phyloP scores from a whole-genome alignment of 176 grass and related monocot species.

The Pharus latifolius region DNA sequence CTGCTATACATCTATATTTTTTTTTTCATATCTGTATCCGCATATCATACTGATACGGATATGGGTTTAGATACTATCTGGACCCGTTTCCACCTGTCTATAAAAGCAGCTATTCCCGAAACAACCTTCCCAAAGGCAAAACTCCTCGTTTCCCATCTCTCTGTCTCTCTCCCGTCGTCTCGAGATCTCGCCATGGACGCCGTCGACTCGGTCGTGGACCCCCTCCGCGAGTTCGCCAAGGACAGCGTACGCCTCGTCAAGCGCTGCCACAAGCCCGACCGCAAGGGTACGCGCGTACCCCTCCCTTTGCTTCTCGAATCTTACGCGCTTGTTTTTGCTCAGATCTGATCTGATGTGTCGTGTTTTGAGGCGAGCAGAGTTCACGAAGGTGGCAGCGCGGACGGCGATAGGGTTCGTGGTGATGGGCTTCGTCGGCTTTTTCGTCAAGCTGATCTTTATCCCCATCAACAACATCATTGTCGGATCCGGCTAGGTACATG shows the following conservation, averaged over 20 bases:
- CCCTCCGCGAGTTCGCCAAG: slow-evolving; percentile 82
- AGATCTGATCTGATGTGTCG: slow-evolving; percentile 17
- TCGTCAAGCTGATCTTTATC: slow-evolving; percentile 81
- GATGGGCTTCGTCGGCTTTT: slow-evolving; percentile 84
- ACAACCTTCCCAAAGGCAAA: slow-evolving; percentile 1
- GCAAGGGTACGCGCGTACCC: slow-evolving; percentile 37
- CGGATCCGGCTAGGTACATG: slow-evolving; percentile 64
- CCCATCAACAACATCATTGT: slow-evolving; percentile 92
- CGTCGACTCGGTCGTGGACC: slow-evolving; percentile 83
- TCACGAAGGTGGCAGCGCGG: slow-evolving; percentile 82
- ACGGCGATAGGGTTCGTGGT: slow-evolving; percentile 71
- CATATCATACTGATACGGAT: too few relatives aligned
- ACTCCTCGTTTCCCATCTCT: neutral
- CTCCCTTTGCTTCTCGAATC: neutral
- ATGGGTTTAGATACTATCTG: too few relatives aligned
- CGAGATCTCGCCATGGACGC: slow-evolving; percentile 67
- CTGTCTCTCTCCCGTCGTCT: neutral
- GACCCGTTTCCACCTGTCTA: too few relatives aligned
- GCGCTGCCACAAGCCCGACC: slow-evolving; percentile 70
- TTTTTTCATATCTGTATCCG: too few relatives aligned
- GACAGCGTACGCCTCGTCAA: slow-evolving; percentile 51
- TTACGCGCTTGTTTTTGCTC: neutral
- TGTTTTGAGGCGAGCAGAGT: slow-evolving; percentile 33
- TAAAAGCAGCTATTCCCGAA: neutral
- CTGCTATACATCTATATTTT: too few relatives aligned